Evolutionary conservation across 176 grass and related monocot genomes (phyloP).

Genomic region (Thalia dealbata): DNA sequence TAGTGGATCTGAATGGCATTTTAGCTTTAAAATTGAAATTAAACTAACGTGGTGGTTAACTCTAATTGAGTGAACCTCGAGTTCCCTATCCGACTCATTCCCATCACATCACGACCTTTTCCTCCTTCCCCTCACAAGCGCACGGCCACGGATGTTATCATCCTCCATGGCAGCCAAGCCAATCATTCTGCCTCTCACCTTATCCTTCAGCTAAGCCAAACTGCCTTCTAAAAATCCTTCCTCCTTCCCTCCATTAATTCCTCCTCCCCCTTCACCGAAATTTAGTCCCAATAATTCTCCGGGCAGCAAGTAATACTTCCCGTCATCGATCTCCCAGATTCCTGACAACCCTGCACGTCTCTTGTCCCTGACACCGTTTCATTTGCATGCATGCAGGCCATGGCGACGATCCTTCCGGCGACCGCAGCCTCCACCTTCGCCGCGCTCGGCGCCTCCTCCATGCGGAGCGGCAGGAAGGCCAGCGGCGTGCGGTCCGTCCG

Average conservation of each 20-base stretch:
- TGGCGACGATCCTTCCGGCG: constrained; percentile 64
- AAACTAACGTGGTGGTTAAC: too few relatives aligned
- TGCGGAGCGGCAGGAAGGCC: constrained; percentile 22
- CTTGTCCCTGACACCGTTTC: not conserved
- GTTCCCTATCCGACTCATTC: not conserved
- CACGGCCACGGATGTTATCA: constrained; percentile 31
- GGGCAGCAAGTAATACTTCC: too few relatives aligned
- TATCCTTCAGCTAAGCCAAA: constrained; percentile 53
- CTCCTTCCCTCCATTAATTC: constrained; percentile 28
- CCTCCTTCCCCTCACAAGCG: not conserved
- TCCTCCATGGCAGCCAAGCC: constrained; percentile 45
- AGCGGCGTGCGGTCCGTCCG: constrained; percentile 35
- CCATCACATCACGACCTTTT: not conserved
- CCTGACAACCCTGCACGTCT: too few relatives aligned
- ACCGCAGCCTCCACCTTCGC: constrained; percentile 26
- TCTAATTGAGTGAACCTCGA: too few relatives aligned
- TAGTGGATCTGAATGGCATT: too few relatives aligned
- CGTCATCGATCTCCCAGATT: too few relatives aligned
- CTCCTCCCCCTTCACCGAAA: too few relatives aligned
- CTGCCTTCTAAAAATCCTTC: constrained; percentile 6
- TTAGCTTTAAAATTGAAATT: too few relatives aligned
- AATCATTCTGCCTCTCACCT: constrained; percentile 48
- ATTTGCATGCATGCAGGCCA: constrained; percentile 2
- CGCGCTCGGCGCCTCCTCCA: constrained; percentile 9
- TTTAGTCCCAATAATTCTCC: too few relatives aligned